Conservation (phyloP, 2,329 filamentous ascomycete genomes). For the Fusarium floridanum region DNA sequence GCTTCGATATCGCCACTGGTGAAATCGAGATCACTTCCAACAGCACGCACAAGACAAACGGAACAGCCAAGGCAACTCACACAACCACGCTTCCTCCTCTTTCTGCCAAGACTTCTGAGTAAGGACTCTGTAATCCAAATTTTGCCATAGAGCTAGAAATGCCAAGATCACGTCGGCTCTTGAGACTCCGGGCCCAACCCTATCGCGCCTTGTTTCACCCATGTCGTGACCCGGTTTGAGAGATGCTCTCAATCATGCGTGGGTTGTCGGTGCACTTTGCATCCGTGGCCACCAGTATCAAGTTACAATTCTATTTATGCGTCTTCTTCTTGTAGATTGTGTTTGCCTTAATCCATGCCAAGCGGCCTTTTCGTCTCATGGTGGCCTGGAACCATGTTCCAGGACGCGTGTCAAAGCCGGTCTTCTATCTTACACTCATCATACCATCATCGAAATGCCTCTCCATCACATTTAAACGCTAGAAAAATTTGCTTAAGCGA, state of each 20-base stretch:
- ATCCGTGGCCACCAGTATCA: background rate
- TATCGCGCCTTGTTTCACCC: background rate
- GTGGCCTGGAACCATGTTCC: background rate
- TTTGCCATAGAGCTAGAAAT: background rate
- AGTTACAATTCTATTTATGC: background rate
- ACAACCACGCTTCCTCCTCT: slow-evolving; percentile 17
- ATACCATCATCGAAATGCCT: background rate
- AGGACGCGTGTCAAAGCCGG: background rate
- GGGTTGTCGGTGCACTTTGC: background rate
- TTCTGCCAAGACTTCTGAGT: background rate
- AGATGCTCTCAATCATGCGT: background rate
- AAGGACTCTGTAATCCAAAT: background rate
- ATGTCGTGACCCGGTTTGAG: background rate
- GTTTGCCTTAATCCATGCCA: background rate
- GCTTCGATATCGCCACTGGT: slow-evolving; percentile 20
- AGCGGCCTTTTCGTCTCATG: background rate
- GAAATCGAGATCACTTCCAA: background rate
- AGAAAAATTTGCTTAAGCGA: slow-evolving; percentile 12
- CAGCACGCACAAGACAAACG: slow-evolving; percentile 13
- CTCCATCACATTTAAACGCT: background rate
- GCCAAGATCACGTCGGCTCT: background rate
- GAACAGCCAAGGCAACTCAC: slow-evolving; percentile 9
- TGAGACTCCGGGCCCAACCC: background rate
- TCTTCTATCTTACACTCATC: background rate
- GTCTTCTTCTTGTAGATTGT: background rate